phyloP scores from a whole-genome alignment of 1,284 basidiomycete species.

The Pulveroboletus sp. region DNA sequence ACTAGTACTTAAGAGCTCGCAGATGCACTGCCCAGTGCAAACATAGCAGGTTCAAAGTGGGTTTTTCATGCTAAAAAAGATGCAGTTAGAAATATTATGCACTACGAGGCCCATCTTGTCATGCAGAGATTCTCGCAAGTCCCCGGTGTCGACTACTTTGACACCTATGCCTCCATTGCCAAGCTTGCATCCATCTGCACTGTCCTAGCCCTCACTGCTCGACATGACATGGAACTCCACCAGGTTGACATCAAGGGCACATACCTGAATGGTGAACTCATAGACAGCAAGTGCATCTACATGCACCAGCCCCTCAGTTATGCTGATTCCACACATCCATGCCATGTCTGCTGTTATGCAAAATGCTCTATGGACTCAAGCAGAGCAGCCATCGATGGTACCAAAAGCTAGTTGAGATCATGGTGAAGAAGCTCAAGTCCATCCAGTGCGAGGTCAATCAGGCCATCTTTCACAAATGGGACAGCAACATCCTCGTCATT shows the following conservation, averaged over 20 bases:
- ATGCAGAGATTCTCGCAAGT: constrained; percentile 42
- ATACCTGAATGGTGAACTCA: neutral
- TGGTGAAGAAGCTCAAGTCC: neutral
- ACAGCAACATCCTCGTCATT: too few relatives aligned
- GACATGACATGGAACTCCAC: neutral
- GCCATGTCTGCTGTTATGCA: neutral
- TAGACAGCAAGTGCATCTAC: too few relatives aligned
- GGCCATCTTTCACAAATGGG: neutral
- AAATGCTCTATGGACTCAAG: too few relatives aligned
- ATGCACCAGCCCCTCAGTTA: neutral
- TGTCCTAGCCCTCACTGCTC: constrained; percentile 17
- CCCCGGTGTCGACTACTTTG: constrained; percentile 45
- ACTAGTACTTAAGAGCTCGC: constrained; percentile 9
- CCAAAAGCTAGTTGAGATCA: neutral
- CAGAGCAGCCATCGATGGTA: neutral
- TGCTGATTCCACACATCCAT: neutral
- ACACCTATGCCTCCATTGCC: constrained; percentile 39
- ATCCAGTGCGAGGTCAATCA: neutral
- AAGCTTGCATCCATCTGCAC: constrained; percentile 32
- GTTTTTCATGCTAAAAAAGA: constrained; percentile 38
- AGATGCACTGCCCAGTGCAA: neutral
- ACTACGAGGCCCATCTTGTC: constrained; percentile 43
- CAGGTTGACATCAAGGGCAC: neutral
- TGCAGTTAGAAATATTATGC: constrained; percentile 30
- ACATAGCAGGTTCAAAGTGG: constrained; percentile 33